A percentile compares a stretch with the other conserved stretches of the same genome.
Evolutionary conservation across 768 basidiomycete genomes (phyloP).

Genomic region (Tephrocybe sp.): DNA sequence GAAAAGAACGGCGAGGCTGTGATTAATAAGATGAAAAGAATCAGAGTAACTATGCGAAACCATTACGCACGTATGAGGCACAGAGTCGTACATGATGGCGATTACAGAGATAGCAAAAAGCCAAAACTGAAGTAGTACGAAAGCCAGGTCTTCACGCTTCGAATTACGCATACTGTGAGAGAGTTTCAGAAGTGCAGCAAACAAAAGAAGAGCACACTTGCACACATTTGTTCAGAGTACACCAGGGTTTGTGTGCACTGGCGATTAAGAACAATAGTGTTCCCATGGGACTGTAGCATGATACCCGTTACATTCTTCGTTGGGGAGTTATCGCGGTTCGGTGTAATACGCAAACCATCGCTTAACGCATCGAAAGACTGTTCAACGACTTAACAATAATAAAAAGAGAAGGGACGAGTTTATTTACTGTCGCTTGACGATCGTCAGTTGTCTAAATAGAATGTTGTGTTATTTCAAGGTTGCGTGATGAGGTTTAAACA

Average conservation of each 20-base stretch:
- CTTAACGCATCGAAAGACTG: too few species aligned
- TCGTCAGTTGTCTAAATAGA: too few species aligned
- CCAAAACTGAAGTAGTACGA: constrained; percentile 54
- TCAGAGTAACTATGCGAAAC: background rate
- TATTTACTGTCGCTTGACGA: too few species aligned
- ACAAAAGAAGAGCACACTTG: too few species aligned
- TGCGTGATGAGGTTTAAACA: too few species aligned
- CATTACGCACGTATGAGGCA: constrained; percentile 49
- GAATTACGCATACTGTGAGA: constrained; percentile 38
- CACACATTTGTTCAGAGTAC: constrained; percentile 46
- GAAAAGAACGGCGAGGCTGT: constrained; percentile 47
- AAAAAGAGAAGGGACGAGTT: too few species aligned
- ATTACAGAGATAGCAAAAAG: constrained; percentile 50
- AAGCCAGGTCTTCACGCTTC: constrained; percentile 46
- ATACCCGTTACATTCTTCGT: constrained; percentile 25
- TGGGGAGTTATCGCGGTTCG: background rate
- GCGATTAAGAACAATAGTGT: constrained; percentile 24
- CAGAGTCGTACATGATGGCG: constrained; percentile 49
- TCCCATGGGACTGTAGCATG: constrained; percentile 18
- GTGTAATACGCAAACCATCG: background rate
- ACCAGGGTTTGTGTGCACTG: constrained; percentile 47
- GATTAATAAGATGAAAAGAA: background rate
- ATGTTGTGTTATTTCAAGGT: too few species aligned
- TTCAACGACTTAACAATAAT: too few species aligned
- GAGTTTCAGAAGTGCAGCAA: too few species aligned